Evolutionary conservation across 2,329 filamentous ascomycete species (phyloP).

Genomic region (Colletotrichum theobromicola): DNA sequence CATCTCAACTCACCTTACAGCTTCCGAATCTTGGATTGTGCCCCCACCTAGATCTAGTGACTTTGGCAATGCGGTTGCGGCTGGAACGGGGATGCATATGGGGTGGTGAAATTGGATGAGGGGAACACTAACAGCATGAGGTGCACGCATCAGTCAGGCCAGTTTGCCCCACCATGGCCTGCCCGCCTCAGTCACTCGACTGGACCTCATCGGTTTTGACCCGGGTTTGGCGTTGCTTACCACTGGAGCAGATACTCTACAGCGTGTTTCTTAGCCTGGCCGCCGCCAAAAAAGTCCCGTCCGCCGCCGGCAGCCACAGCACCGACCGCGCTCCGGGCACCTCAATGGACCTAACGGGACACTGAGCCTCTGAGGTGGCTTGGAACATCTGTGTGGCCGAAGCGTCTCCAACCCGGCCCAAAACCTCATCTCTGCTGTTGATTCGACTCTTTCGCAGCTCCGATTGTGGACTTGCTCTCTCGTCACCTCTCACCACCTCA

Average conservation of each 20-base stretch:
- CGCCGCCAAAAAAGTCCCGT: neutral
- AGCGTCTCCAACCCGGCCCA: neutral
- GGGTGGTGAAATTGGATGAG: neutral
- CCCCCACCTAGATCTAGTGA: neutral
- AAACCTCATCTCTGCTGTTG: neutral
- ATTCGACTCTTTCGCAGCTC: slow-evolving; percentile 8
- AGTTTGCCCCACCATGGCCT: neutral
- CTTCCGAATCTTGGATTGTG: neutral
- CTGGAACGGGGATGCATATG: neutral
- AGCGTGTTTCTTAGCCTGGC: neutral
- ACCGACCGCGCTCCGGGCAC: neutral
- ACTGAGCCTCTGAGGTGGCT: no score
- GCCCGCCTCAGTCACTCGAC: neutral
- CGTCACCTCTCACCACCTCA: neutral
- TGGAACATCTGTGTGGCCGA: slow-evolving; percentile 17
- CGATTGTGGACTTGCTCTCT: slow-evolving; percentile 15
- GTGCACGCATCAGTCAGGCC: neutral
- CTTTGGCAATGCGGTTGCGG: neutral
- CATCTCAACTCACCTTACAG: neutral
- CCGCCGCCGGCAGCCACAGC: neutral
- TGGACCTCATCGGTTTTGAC: neutral
- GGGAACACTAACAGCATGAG: neutral
- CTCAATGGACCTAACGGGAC: neutral
- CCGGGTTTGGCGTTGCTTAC: neutral
- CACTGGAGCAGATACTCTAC: neutral